Percentiles rank a stretch among this genome's conserved stretches.
These are phyloP conservation scores for Aureobasidium leucospermi DNA, from an alignment of 2,329 filamentous ascomycete species.

Conservation along the genomic window DNA sequence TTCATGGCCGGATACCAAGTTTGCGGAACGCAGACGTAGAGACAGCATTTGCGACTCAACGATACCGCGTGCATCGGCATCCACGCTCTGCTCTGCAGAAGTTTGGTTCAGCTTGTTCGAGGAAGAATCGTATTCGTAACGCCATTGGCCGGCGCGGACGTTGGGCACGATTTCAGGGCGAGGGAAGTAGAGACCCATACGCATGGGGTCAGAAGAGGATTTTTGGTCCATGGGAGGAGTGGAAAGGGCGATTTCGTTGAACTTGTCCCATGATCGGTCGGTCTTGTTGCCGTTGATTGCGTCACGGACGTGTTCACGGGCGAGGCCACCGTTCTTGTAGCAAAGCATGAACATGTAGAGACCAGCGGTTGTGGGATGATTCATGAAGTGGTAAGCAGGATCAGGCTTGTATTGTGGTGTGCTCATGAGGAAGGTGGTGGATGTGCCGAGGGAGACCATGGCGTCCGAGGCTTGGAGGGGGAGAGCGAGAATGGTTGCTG, in stretches of 20 bases:
- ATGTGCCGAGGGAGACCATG: conserved; percentile 90
- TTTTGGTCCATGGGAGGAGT: conserved; percentile 62
- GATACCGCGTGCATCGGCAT: conserved; percentile 75
- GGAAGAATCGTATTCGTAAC: conserved; percentile 55
- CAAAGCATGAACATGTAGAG: conserved; percentile 99
- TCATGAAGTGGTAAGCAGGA: conserved; percentile 93
- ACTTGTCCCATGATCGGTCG: conserved; percentile 60
- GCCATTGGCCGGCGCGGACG: conserved; percentile 76
- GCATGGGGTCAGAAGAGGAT: conserved; percentile 53
- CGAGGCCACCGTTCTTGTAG: conserved; percentile 96
- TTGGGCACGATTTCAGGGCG: conserved; percentile 95
- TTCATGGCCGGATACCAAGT: conserved; percentile 51
- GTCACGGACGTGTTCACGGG: conserved; percentile 83
- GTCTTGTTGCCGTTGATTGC: conserved; percentile 53
- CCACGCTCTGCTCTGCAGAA: conserved; percentile 40
- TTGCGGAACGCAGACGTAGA: conserved; percentile 75
- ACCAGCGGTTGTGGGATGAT: conserved; percentile 82
- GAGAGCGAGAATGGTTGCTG: conserved; percentile 84
- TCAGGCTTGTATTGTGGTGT: conserved; percentile 87
- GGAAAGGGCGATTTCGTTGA: conserved; percentile 65
- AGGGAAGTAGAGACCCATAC: conserved; percentile 89
- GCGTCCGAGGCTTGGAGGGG: conserved; percentile 82
- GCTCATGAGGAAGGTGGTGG: conserved; percentile 95
- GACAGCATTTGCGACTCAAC: conserved; percentile 93
- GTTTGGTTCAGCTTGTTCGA: conserved; percentile 39